Evolutionary conservation across 2,329 filamentous ascomycete species (phyloP), one percentile per base, ranked within the genome.

Genomic region (Fusarium sp.): DNA sequence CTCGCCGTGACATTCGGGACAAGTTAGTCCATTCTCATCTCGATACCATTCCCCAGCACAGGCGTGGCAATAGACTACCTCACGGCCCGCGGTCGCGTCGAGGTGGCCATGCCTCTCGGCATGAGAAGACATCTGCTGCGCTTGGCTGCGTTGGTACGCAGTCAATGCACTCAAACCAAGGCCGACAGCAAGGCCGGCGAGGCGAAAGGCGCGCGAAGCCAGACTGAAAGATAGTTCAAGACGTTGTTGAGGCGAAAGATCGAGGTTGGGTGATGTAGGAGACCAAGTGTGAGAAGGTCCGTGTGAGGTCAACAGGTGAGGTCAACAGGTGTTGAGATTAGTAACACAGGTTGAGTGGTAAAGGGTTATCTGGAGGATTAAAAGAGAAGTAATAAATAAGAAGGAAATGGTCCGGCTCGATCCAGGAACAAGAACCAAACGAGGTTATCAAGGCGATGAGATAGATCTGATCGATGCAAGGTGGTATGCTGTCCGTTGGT

Each of bases 21-120:
- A 99, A 21, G 84, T 85, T 71, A 97, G 83, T 32, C 84, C 91
- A 73, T 88, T 86, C 72, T 93, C 88, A 67, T 94, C 89, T 67
- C 90, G 86, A 78, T 92, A 94, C 94, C 95, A 98, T 81, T 97
- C 92, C 72, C 93, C 84, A 59, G 88, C 81, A 84, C 96, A 98
- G 68, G 88, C 84, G 82, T 98, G 94, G 82, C 96, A 99, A 82
- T 89, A 97, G 61, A 98, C 92, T 73, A 96, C 89, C 79, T 97
- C 93, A 72, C 90, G 86, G 70, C 83, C 83, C 9, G 81, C 77
- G 28, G 81, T 83, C 72, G 86, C 86, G 79, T 89, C 87, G 64
- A 91, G 85, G 76, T 86, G 87, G 47, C 76, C 75, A 37, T 76
- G 75, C 49, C 60, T 60, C 30, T 66, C 66, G 42, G 61, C 61